Evolutionary conservation across 805 yeast genomes (phyloP).

Genomic region (Metschnikowia chrysomelidarum): DNA sequence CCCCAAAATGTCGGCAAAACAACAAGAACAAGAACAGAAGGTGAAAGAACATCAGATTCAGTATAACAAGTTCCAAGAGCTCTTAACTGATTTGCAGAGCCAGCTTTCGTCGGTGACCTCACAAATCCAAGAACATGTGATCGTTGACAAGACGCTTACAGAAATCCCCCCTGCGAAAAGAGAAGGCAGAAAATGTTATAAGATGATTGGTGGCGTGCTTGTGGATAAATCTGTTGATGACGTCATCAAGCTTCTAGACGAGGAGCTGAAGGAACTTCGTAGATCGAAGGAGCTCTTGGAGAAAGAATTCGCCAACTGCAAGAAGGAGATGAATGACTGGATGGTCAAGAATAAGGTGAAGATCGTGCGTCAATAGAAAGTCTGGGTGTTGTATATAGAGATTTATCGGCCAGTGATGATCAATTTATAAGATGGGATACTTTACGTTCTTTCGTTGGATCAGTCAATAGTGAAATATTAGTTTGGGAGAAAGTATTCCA

Average conservation of each 20-base stretch:
- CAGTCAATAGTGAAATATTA: too few species aligned
- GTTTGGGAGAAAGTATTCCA: too few species aligned
- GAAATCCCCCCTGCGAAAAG: constrained; percentile 34
- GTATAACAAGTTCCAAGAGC: constrained; percentile 40
- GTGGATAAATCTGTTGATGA: constrained; percentile 81
- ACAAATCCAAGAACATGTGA: constrained; percentile 39
- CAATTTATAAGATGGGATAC: too few species aligned
- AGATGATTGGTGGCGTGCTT: constrained; percentile 92
- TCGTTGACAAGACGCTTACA: constrained; percentile 41
- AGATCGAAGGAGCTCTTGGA: constrained; percentile 24
- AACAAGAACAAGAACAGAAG: constrained; percentile 28
- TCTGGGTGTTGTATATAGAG: too few species aligned
- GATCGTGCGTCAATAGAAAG: constrained; percentile 31
- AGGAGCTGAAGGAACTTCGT: constrained; percentile 38
- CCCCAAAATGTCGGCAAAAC: constrained; percentile 17
- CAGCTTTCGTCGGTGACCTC: constrained; percentile 35
- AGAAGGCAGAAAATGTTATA: constrained; percentile 70
- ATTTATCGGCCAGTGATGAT: too few species aligned
- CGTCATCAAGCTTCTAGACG: constrained; percentile 59
- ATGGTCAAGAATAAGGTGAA: constrained; percentile 42
- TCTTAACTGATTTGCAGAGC: constrained; percentile 37
- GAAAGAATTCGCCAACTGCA: constrained; percentile 24
- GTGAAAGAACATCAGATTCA: constrained; percentile 42
- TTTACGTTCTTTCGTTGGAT: too few species aligned
- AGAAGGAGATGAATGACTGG: constrained; percentile 39